Base-by-base conservation (phyloP, 176 grass and related monocot species). In the Panicum miliaceum region DNA sequence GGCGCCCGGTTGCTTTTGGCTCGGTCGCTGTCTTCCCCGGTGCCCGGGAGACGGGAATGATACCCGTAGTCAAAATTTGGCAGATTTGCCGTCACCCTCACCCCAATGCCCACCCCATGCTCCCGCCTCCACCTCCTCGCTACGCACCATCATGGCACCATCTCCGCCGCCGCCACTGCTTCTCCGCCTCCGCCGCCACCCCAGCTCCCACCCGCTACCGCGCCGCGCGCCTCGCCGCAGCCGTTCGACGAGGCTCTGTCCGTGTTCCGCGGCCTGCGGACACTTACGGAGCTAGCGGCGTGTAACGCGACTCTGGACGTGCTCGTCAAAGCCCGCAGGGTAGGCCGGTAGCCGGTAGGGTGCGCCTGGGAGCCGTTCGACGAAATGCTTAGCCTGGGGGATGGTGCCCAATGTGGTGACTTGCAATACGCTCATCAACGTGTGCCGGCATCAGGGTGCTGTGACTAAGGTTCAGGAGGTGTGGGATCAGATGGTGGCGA, bases 401-500 rank as follows among this genome's bases (percentile, higher is more conserved):
- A 35, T 87, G 70, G 23, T n/a, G 8, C 84, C 89, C 1, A 87
- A 34, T 27, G 84, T 87, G 68, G 89, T 91, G 54, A 86, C 88
- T 0, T 90, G 82, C 72, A 90, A 90, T 40, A 90, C 83, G 27
- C 83, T 90, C 64, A 91, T 91, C 62, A 91, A 91, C 1, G 81
- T 70, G 5, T 87, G 85, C 81, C 80, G 85, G 35, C 64, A 69
- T 50, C 61, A 87, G 52, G 89, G 89, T 5, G 22, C 23, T 10
- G 63, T 81, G 41, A 47, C 29, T 0, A 87, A 87, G 84, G 84
- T 81, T 37, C 64, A 63, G 60, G 75, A 87, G 61, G 15, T 91
- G 41, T 91, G 80, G 85, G 40, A 70, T 54, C 81, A 91, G 89
- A 91, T 90, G 84, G 32, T 38, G 37, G 48, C 25, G 4, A 75